Conservation (phyloP, 2,329 filamentous ascomycete species). For the Talaromyces funiculosus region DNA sequence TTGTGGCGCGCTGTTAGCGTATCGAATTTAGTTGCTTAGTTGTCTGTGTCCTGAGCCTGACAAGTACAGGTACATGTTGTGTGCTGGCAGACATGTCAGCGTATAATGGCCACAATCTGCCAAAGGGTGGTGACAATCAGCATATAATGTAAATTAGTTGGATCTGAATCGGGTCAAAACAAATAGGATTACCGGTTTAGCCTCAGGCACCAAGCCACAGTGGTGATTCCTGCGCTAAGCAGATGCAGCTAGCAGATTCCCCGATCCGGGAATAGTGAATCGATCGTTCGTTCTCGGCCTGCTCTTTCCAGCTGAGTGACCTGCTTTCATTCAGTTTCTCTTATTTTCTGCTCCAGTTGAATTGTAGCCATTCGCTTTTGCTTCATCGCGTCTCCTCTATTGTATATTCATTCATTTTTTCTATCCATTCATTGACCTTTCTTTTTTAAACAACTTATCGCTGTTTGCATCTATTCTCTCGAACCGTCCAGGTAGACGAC, state of each 20-base stretch:
- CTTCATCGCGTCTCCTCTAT: background rate
- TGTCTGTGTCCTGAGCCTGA: background rate
- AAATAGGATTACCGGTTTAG: background rate
- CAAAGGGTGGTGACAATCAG: background rate
- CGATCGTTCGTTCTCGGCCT: constrained; percentile 7
- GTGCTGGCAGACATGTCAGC: background rate
- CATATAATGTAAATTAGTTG: background rate
- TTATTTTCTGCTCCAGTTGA: background rate
- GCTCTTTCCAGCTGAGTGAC: background rate
- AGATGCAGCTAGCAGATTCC: background rate
- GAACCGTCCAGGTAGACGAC: constrained; percentile 13
- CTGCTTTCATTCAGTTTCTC: background rate
- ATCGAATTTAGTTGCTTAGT: background rate
- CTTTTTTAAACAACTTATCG: constrained; percentile 3
- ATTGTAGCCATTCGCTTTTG: background rate
- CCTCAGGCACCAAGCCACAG: constrained; percentile 6
- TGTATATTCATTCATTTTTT: background rate
- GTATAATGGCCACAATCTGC: background rate
- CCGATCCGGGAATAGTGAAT: background rate
- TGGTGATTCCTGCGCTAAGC: background rate
- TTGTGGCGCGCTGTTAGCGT: constrained; percentile 1
- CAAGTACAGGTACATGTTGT: background rate
- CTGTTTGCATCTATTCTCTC: constrained; percentile 11
- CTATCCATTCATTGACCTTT: constrained; percentile 6
- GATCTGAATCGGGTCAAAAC: background rate